Evolutionary conservation across 2,329 filamentous ascomycete genomes (phyloP).

Genomic region (Pseudocercospora pini-densiflorae): DNA sequence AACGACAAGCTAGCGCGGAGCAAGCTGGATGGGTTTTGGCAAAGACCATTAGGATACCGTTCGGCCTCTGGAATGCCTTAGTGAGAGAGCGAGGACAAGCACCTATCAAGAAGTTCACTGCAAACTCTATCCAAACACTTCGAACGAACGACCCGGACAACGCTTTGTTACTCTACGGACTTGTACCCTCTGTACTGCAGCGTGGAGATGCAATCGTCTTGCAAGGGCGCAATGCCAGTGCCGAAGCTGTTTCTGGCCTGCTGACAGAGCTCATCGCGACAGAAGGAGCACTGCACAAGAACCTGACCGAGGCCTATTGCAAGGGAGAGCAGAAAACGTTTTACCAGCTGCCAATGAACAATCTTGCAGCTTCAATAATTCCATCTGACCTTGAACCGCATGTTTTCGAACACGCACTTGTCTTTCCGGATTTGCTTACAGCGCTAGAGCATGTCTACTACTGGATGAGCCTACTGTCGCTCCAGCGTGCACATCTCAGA

Average conservation of each 20-base stretch:
- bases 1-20: background rate
- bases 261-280: constrained; percentile 4
- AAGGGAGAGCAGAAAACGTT: background rate
- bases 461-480: constrained; percentile 17
- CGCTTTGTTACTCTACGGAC: constrained; percentile 4
- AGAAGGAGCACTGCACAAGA: background rate
- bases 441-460: constrained; percentile 18
- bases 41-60: constrained; percentile 8
- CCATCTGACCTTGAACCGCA: background rate
- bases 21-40: constrained; percentile 6
- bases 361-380: background rate
- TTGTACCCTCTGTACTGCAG: constrained; percentile 9
- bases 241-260: background rate
- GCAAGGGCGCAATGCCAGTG: background rate
- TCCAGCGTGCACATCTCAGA: constrained; percentile 10
- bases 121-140: background rate
- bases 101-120: constrained; percentile 4
- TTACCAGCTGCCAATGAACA: background rate
- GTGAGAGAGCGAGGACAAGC: background rate
- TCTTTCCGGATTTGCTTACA: constrained; percentile 7
- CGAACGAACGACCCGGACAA: constrained; percentile 2
- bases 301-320: background rate
- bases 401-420: constrained; percentile 8
- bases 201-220: constrained; percentile 7
- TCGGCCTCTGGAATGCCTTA: constrained; percentile 14